Evolutionary conservation across 768 basidiomycete genomes (phyloP), one percentile per base, ranked within the genome.

Genomic region (Cystobasidiopsis lactophilus): DNA sequence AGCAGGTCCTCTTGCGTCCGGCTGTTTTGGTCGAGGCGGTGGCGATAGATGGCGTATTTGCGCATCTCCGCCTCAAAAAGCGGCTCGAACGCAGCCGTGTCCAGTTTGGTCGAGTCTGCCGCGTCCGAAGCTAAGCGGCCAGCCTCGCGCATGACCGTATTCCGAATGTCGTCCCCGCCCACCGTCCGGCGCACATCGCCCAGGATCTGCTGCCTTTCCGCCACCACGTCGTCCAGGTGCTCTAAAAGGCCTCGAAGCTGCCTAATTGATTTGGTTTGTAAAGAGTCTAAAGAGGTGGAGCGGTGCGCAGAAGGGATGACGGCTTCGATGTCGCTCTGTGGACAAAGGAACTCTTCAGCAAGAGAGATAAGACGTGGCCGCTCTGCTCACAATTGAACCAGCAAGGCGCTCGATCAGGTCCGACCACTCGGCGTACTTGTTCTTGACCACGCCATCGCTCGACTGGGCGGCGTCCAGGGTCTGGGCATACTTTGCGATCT

Each of bases 391-490:
- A 66, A 74, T 77, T 64, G 77, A 77, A 71, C 76, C 74, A 2
- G 77, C 79, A 38, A 98, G 70, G 44, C 80, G 73, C 14, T 67
- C 66, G 40, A 98, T 78, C 41, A 72, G 72, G 14, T 72, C 70
- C 60, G 81, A 79, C 85, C 85, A 91, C 60, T 88, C 77, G 37
- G 78, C 78, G 82, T 85, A 93, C 66, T 93, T 88, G 56, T 74
- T 69, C 19, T 78, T 69, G 1, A 95, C 81, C 2, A 75, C 69
- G 29, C 73, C 75, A 62, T 96, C 86, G 61, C 83, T 85, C 30
- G 72, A 73, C 0, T 69, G 68, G 0, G 88, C 91, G 54, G 80
- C 74, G 0, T 69, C 69, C 3, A 96, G 70, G 18, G 85, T 77
- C n/a, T 61, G 68, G 13, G 78, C 73, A 61, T 86, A 89, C 49